Evolutionary conservation across 257 asterid genomes (phyloP).

Genomic region (Thymus quinquecostatus): DNA sequence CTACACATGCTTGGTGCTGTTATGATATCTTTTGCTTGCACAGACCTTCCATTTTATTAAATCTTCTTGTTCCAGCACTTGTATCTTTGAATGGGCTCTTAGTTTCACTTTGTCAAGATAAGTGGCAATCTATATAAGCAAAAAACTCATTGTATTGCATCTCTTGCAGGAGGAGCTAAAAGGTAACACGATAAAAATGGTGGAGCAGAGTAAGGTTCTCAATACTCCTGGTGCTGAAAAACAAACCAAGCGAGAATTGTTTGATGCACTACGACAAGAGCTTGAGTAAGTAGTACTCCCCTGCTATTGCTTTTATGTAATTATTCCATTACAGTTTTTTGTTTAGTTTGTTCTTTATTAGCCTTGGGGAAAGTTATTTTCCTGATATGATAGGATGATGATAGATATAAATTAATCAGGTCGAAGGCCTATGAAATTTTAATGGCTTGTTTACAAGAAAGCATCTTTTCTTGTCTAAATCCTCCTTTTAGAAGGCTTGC

Average conservation of each 20-base stretch:
- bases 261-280: constrained; percentile 88
- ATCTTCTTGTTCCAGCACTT: constrained; percentile 21
- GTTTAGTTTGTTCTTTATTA: background rate
- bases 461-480: background rate
- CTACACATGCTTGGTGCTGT: background rate
- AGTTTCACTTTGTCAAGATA: constrained; percentile 4
- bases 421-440: constrained; percentile 7
- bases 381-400: background rate
- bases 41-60: background rate
- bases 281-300: constrained; percentile 64
- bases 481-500: constrained; percentile 23
- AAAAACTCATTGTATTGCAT: constrained; percentile 15
- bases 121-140: background rate
- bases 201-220: constrained; percentile 95
- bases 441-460: background rate
- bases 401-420: background rate
- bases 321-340: constrained; percentile 1
- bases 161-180: constrained; percentile 83
- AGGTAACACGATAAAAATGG: constrained; percentile 85
- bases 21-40: constrained; percentile 2
- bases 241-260: constrained; percentile 95
- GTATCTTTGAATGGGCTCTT: constrained; percentile 16
- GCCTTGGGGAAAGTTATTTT: background rate
- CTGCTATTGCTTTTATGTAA: background rate
- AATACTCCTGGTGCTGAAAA: constrained; percentile 94